Conservation (phyloP, 139 green algal genomes). For the Coelastrella sp. region DNA sequence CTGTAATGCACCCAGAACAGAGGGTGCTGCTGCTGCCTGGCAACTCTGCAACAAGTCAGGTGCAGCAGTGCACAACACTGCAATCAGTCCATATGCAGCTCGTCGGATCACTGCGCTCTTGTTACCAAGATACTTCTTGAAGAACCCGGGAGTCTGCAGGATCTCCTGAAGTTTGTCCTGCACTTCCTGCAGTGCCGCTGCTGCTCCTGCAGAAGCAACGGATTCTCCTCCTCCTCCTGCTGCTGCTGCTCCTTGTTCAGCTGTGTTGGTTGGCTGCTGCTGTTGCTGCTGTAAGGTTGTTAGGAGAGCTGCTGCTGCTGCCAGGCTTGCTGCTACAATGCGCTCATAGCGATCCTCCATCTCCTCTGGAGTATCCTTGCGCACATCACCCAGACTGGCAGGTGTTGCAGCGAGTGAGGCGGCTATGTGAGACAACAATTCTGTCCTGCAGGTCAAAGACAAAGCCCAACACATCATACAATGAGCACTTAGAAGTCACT, state of each 20-base stretch:
- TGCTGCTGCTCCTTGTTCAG: neutral
- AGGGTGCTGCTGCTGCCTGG: conserved; percentile 2
- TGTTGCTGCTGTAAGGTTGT: conserved; percentile 31
- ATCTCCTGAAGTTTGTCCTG: conserved; percentile 11
- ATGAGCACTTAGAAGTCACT: neutral
- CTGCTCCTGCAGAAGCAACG: neutral
- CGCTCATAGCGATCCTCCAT: conserved; percentile 76
- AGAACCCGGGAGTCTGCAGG: conserved; percentile 58
- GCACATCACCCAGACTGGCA: conserved; percentile 68
- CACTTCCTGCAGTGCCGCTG: conserved; percentile 21
- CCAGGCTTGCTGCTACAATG: conserved; percentile 64
- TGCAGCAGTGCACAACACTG: neutral
- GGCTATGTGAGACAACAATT: conserved; percentile 62
- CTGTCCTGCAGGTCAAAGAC: conserved; percentile 60
- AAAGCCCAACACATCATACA: neutral
- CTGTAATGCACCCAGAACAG: conserved; percentile 53
- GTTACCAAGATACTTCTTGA: conserved; percentile 56
- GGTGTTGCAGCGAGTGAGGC: conserved; percentile 53
- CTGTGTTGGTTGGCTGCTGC: neutral
- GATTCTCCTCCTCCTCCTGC: neutral
- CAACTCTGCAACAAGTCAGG: neutral
- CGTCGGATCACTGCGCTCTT: conserved; percentile 61
- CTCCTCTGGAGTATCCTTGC: conserved; percentile 80
- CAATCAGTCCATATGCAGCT: conserved; percentile 64
- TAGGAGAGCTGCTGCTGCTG: conserved; percentile 68